Evolutionary conservation across 768 basidiomycete species (phyloP), one percentile per base, ranked within the genome.

Genomic region (Kwoniella newhampshirensis): DNA sequence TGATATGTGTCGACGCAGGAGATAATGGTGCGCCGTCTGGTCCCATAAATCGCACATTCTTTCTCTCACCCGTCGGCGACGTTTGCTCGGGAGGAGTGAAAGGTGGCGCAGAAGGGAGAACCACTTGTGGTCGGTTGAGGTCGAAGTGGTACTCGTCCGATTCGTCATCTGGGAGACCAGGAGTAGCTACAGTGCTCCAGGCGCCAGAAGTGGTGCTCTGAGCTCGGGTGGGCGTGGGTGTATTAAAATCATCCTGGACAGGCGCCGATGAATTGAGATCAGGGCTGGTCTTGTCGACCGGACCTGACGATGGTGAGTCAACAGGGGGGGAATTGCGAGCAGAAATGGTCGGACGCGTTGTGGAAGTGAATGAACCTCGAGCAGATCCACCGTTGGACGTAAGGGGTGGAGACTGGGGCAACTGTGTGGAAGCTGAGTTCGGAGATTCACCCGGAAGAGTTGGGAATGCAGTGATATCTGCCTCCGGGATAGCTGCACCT

Each of bases 151-250:
- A 55, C 28, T 53, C 62, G 18, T 67, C 71, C 11, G 54, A 40
- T 37, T 56, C 67, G 37, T 58, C 59, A 28, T 63, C 79, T 60
- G 59, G 54, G 56, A 75, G 53, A 0, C 88, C 88, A 3, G 88
- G 87, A 0, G 88, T 88, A 4, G 87, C 87, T 12, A 82, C 81
- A 0, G 85, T 88, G 62, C 86, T 88, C 88, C 88, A 89, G 39
- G 79, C 80, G 2, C 83, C 85, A 25, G 85, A 83, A 17, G 79
- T 83, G 2, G 48, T 46, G 12, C 54, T 58, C 9, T 63, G 45
- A 7, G 42, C 46, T 7, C 66, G 62, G 1, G 13, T 51, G 27
- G 32, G 7, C 6, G 32, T 32, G 15, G 66, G 66, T 9, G 66
- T 57, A 12, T 49, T 46, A 6, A 48, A 36, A 25, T 61, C 54